These are phyloP conservation scores for Rutidosis leptorrhynchoides DNA, from an alignment of 129 eudicot species.

Conservation along the genomic window DNA sequence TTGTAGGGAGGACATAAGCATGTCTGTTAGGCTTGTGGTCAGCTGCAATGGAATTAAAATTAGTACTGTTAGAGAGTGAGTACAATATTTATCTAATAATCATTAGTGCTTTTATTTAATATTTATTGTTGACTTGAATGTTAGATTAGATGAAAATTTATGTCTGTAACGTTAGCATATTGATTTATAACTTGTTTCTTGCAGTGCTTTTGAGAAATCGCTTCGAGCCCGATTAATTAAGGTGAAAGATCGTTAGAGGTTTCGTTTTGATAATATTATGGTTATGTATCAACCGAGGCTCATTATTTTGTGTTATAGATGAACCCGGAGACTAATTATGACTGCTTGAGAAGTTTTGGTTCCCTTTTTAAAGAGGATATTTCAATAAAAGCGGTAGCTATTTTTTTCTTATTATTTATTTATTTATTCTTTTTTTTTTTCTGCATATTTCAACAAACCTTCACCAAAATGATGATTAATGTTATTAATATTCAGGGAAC, in stretches of 20 bases:
- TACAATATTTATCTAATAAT: constrained; percentile 14
- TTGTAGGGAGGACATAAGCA: constrained; percentile 92
- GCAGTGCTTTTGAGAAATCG: constrained; percentile 95
- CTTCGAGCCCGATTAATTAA: constrained; percentile 80
- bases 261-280: constrained; percentile 1
- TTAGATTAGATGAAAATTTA: constrained; percentile 3
- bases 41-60: constrained; percentile 87
- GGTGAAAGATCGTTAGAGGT: constrained; percentile 41
- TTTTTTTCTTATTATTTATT: neutral
- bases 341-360: constrained; percentile 62
- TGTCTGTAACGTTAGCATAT: neutral
- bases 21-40: constrained; percentile 95
- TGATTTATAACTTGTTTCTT: constrained; percentile 27
- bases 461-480: constrained; percentile 12
- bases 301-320: constrained; percentile 38
- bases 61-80: constrained; percentile 83
- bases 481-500: constrained; percentile 68
- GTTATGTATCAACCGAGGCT: neutral
- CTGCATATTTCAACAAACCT: constrained; percentile 9
- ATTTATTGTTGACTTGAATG: neutral
- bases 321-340: constrained; percentile 77
- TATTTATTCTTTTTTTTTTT: no score
- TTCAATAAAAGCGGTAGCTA: constrained; percentile 67
- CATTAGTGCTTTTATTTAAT: neutral
- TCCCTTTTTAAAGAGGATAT: constrained; percentile 72